Percentiles rank a stretch among this genome's conserved stretches.
phyloP scores from a whole-genome alignment of 2,329 filamentous ascomycete species.

The Alternaria sp. region DNA sequence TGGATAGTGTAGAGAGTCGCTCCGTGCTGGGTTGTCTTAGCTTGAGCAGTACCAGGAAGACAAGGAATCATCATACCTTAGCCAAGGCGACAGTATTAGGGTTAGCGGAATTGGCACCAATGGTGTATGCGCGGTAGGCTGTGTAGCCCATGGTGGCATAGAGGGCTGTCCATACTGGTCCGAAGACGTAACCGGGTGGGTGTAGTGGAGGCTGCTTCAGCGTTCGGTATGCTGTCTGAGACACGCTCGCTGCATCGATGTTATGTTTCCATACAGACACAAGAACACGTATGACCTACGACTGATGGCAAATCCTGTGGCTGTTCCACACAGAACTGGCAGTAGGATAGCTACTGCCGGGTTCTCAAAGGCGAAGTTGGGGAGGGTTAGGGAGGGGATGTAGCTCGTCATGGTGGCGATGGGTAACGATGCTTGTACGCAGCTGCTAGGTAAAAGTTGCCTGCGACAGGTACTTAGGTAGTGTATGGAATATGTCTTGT shows the following conservation, averaged over 20 bases:
- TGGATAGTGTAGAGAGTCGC: conserved; percentile 87
- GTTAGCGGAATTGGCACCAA: conserved; percentile 65
- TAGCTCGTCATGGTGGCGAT: conserved; percentile 75
- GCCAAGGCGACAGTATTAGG: conserved; percentile 64
- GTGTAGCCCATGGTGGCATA: conserved; percentile 86
- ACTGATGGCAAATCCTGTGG: conserved; percentile 73
- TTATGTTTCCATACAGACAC: conserved; percentile 6
- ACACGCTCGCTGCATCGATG: conserved; percentile 20
- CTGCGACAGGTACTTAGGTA: background rate
- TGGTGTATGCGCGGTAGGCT: conserved; percentile 77
- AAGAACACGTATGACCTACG: conserved; percentile 60
- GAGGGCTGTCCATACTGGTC: conserved; percentile 66
- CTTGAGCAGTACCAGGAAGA: background rate
- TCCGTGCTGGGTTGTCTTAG: conserved; percentile 58
- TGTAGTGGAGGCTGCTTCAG: conserved; percentile 72
- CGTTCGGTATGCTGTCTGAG: conserved; percentile 68
- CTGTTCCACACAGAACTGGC: conserved; percentile 75
- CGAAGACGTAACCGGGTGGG: conserved; percentile 67
- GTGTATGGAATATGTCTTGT: background rate
- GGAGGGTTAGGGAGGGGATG: conserved; percentile 80
- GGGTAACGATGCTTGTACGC: conserved; percentile 31
- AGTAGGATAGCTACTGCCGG: conserved; percentile 78
- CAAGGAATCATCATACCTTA: conserved; percentile 52
- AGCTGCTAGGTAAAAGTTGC: background rate
- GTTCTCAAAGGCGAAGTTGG: conserved; percentile 73